Evolutionary conservation across 179 eudicot genomes (phyloP).

Genomic region (Corrigiola litoralis): DNA sequence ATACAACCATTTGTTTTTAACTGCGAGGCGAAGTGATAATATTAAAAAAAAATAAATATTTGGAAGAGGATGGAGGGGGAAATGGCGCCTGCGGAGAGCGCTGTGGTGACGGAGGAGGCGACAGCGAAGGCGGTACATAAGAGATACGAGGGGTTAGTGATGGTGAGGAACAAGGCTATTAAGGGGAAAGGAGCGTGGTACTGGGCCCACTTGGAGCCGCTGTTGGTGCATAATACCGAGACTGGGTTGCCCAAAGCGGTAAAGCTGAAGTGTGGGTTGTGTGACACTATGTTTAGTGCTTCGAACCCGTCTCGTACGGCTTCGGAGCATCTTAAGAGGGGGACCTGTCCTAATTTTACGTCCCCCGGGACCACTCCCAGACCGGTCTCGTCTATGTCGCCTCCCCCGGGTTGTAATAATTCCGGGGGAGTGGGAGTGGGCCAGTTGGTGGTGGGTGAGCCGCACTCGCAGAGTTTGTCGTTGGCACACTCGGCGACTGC

Average conservation of each 20-base stretch:
- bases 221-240: constrained; percentile 52
- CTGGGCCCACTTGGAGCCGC: constrained; percentile 57
- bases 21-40: no score
- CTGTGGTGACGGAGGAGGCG: constrained; percentile 45
- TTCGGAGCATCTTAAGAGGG: constrained; percentile 75
- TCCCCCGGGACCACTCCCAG: constrained; percentile 10
- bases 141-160: constrained; percentile 60
- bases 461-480: not conserved
- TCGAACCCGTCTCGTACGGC: constrained; percentile 91
- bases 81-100: constrained; percentile 13
- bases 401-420: not conserved
- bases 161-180: constrained; percentile 65
- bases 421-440: not conserved
- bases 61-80: constrained; percentile 19
- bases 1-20: no score
- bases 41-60: not conserved
- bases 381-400: constrained; percentile 10
- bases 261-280: constrained; percentile 63
- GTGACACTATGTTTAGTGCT: constrained; percentile 64
- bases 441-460: not conserved
- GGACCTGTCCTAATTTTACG: constrained; percentile 67
- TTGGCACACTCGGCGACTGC: not conserved
- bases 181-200: constrained; percentile 71
- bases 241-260: constrained; percentile 66
- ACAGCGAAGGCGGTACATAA: constrained; percentile 57